A percentile compares a stretch with the other conserved stretches of the same genome.
phyloP scores from a whole-genome alignment of 164 flowering plant species.

The Tetrastigma voinierianum region DNA sequence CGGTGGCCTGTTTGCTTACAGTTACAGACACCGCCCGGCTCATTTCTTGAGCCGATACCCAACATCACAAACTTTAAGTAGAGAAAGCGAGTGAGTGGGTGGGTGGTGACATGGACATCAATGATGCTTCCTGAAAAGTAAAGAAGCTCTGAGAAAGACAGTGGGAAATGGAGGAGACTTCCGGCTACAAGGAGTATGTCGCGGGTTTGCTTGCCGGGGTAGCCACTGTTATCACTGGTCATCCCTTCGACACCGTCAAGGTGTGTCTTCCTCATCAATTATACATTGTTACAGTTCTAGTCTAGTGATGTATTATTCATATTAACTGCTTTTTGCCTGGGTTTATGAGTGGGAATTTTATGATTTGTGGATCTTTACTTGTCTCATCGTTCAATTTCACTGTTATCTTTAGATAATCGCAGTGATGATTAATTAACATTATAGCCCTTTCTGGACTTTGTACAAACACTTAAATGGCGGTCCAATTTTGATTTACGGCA shows the following conservation, averaged over 20 bases:
- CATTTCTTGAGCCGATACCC: too few species aligned
- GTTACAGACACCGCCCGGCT: too few species aligned
- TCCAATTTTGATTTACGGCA: too few species aligned
- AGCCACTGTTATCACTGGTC: slow-evolving; percentile 76
- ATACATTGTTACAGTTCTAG: background rate
- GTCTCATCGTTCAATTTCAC: too few species aligned
- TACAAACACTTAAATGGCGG: too few species aligned
- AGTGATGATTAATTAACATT: too few species aligned
- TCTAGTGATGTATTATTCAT: background rate
- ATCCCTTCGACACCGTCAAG: slow-evolving; percentile 97
- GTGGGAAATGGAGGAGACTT: slow-evolving; percentile 37
- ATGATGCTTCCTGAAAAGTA: background rate
- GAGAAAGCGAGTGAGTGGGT: background rate
- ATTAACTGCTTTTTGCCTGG: too few species aligned
- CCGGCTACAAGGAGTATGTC: slow-evolving; percentile 68
- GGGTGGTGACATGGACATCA: background rate
- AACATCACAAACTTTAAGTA: background rate
- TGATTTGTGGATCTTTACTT: too few species aligned
- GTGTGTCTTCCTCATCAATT: slow-evolving; percentile 26
- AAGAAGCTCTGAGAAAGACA: slow-evolving; percentile 1
- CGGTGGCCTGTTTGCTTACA: too few species aligned
- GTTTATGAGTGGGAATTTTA: too few species aligned
- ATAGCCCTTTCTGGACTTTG: too few species aligned
- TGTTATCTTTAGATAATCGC: too few species aligned
- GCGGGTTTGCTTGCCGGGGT: slow-evolving; percentile 90